Conservation (phyloP, 345 rosid genomes). For the Hibiscus mutabilis region DNA sequence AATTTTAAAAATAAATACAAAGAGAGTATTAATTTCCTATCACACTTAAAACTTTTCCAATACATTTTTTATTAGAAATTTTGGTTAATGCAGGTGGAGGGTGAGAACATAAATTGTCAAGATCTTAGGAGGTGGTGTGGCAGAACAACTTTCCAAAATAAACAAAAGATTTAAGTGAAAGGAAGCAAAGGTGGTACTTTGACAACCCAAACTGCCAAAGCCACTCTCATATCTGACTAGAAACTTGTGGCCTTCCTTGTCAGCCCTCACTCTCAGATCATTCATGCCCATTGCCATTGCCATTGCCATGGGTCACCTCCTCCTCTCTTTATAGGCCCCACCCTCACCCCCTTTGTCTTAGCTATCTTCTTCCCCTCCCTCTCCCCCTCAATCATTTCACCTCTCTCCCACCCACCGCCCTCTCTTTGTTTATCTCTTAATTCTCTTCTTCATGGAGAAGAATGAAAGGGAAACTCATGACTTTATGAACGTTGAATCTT, state of each 20-base stretch:
- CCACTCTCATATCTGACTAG: constrained; percentile 28
- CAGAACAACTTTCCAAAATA: constrained; percentile 17
- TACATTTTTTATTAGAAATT: neutral
- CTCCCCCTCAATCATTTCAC: neutral
- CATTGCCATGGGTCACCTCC: constrained; percentile 15
- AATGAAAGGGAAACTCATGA: constrained; percentile 44
- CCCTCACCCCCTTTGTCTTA: neutral
- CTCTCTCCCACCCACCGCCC: neutral
- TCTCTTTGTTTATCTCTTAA: neutral
- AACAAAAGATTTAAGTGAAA: constrained; percentile 11
- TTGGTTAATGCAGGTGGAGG: neutral
- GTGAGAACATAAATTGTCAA: constrained; percentile 7
- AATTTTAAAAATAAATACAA: too few species aligned
- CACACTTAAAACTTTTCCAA: neutral
- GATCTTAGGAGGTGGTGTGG: neutral
- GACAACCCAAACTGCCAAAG: constrained; percentile 26
- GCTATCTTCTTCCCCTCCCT: neutral
- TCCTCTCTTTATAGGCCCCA: constrained; percentile 17
- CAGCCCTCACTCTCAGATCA: constrained; percentile 38
- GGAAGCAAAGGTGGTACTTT: constrained; percentile 22
- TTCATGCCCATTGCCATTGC: constrained; percentile 12
- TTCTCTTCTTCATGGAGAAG: constrained; percentile 19
- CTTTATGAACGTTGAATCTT: constrained; percentile 57
- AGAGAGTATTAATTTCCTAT: neutral
- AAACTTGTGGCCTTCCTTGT: constrained; percentile 40